Conservation (phyloP, 768 basidiomycete species). For the Lactifluus hygrophoroides region DNA sequence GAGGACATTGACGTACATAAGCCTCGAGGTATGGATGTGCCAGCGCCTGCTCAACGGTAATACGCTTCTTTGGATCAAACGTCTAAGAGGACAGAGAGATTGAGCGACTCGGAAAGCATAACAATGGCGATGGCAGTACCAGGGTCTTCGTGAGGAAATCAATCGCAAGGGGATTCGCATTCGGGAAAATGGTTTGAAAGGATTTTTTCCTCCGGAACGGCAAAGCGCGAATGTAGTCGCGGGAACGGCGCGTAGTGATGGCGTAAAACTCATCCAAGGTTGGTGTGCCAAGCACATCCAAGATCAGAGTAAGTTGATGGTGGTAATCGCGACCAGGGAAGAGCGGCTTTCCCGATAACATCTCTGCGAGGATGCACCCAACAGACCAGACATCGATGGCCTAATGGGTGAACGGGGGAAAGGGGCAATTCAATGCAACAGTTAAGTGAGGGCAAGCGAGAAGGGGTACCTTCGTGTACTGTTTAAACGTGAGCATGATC, state of each 20-base stretch:
- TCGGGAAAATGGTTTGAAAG: constrained; percentile 82
- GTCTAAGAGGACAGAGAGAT: constrained; percentile 40
- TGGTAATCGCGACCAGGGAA: constrained; percentile 97
- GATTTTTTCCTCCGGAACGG: constrained; percentile 86
- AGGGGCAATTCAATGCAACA: constrained; percentile 28
- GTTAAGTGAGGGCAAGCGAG: constrained; percentile 31
- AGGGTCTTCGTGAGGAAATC: constrained; percentile 80
- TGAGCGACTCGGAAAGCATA: not conserved
- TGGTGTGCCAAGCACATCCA: constrained; percentile 95
- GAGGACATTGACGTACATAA: constrained; percentile 48
- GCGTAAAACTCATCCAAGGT: constrained; percentile 97
- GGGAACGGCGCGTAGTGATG: constrained; percentile 84
- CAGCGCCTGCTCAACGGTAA: constrained; percentile 89
- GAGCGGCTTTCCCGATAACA: constrained; percentile 93
- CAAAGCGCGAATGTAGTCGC: constrained; percentile 91
- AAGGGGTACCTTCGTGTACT: constrained; percentile 77
- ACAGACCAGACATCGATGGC: constrained; percentile 89
- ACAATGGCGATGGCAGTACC: constrained; percentile 32
- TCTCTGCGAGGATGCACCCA: constrained; percentile 87
- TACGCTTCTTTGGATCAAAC: constrained; percentile 95
- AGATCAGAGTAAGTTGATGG: constrained; percentile 90
- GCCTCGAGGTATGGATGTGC: constrained; percentile 94
- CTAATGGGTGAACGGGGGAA: constrained; percentile 33
- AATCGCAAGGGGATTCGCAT: constrained; percentile 71
- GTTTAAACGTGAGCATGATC: constrained; percentile 99